Base-by-base conservation (phyloP, 1,139 yeast genomes). In the Yamadazyma epiphylla region DNA sequence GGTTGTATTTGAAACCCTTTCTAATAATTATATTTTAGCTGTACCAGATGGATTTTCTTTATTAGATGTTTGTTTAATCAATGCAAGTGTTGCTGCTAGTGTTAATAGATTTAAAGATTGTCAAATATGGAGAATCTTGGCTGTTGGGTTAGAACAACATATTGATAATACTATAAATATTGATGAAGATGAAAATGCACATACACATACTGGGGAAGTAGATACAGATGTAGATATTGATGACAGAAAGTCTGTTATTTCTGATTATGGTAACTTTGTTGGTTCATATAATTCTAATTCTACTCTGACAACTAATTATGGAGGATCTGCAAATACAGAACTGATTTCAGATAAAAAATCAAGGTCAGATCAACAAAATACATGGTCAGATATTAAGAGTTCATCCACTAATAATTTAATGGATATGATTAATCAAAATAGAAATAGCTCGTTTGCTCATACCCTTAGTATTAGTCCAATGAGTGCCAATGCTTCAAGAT, bases 91-190 rank as follows among this genome's bases (percentile, higher is more conserved):
- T 3, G 86, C 89, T 1, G 71, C 70, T 0, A 59, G 66, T 27
- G 80, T 70, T 1, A 68, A 69, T 10, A 56, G 68, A 32, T 64
- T 61, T 36, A 57, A 86, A 33, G 82, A 80, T 30, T 67, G 82
- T 30, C 88, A 81, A 48, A 68, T 79, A 0, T 84, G 94, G 94
- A 59, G 70, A 35, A 66, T 80, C n/a, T 55, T 84, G 3, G 74
- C 75, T 2, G 74, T 71, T 12, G 66, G 80, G 10, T 53, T 82
- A 3, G 60, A 63, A 10, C 74, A 77, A 48, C 76, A 74, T 23
- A 28, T 27, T 13, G 36, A 34, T 4, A 16, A 12, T 17, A 22
- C 22, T 23, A 29, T 22, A 13, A 27, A 24, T 15, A 32, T 17
- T 13, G 25, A 27, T 7, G 25, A 15, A 13, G 23, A 31, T 13